Base-by-base conservation (phyloP, 768 basidiomycete genomes). In the Suillus subaureus region DNA sequence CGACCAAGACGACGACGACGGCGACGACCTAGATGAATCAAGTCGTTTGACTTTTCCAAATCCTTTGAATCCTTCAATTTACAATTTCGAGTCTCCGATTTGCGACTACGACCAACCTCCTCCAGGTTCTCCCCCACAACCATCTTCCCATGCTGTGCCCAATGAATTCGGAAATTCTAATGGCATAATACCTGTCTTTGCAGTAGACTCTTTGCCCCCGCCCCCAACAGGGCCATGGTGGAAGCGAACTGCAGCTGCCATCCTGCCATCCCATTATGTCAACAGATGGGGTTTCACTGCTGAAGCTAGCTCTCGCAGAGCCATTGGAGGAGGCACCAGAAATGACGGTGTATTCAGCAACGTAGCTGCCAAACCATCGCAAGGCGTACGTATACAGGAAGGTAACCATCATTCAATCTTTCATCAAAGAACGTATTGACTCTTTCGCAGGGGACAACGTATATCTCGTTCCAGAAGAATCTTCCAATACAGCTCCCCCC, bases 321-420 rank as follows among this genome's bases (percentile, higher is more conserved):
- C 63, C 21, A 74, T 91, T 6, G 92, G 92, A 35, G 86, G 88
- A 42, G 92, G 91, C 9, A 81, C 82, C 13, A 79, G 83, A 58
- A 95, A 96, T 70, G 95, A 96, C 66, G 97, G 96, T 21, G 96
- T 99, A 26, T 99, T 98, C 77, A 91, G 89, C 39, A 99, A 98
- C 75, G 87, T 99, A n/a, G 89, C 88, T 47, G 97, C 97, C 18
- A 97, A 97, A 72, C 91, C 91, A 1, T 81, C 87, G 51, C 73
- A 79, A 21, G 90, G 91, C 26, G 72, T 83, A 33, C 81, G 82
- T 57, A 75, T 89, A 28, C 87, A 85, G 71, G 84, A 90, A 68
- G 91, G 91, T 89, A 62, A 62, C 81, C 47, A 26, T 61, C 21
- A 40, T 28, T 71, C 3, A 72, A 60, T 70, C 61, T 18, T 57